phyloP scores from a whole-genome alignment of 306 rosid genomes.

The Oxytropis ochrocephala region DNA sequence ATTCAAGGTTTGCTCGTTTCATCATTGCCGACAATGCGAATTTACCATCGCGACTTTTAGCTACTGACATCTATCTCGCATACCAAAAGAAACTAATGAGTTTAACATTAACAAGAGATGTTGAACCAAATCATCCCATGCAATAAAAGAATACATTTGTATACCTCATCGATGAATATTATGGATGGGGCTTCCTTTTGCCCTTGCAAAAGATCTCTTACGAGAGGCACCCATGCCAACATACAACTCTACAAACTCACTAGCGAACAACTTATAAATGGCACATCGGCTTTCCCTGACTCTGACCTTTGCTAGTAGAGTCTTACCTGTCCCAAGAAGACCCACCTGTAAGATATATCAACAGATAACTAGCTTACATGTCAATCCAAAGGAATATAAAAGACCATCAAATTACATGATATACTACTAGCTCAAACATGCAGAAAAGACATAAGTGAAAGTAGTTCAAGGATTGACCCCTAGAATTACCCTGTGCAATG shows the following conservation, averaged over 20 bases:
- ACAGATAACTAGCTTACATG: slow-evolving; percentile 15
- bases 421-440: too few species aligned
- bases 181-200: slow-evolving; percentile 94
- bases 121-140: too few species aligned
- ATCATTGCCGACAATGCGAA: slow-evolving; percentile 86
- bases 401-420: too few species aligned
- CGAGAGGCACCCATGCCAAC: slow-evolving; percentile 99
- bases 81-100: slow-evolving; percentile 3
- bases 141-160: too few species aligned
- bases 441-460: too few species aligned
- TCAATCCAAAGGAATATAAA: too few species aligned
- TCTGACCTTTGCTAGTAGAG: slow-evolving; percentile 95
- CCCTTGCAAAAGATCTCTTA: slow-evolving; percentile 96
- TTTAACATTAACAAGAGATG: neutral
- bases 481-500: too few species aligned
- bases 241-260: slow-evolving; percentile 95
- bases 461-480: too few species aligned
- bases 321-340: slow-evolving; percentile 99
- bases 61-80: slow-evolving; percentile 97
- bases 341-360: slow-evolving; percentile 70
- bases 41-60: slow-evolving; percentile 97
- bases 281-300: slow-evolving; percentile 98
- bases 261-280: slow-evolving; percentile 97
- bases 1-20: slow-evolving; percentile 96
- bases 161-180: too few species aligned